These are phyloP conservation scores for Ustilago hordei DNA, from an alignment of 1,284 basidiomycete genomes.

Conservation along the genomic window DNA sequence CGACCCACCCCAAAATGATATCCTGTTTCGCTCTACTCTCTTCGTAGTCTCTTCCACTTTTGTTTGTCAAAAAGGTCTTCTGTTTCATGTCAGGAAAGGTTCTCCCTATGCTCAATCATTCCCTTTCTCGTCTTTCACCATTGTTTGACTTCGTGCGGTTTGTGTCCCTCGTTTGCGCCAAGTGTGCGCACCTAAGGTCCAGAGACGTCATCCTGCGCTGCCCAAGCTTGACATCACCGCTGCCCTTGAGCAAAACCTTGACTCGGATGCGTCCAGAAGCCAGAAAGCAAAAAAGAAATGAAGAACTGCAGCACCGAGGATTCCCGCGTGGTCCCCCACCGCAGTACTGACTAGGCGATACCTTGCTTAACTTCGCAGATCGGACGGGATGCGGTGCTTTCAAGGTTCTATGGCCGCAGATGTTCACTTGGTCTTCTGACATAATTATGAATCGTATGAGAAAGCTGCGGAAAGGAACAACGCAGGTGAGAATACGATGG, in stretches of 20 bases:
- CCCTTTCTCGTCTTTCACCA: not conserved
- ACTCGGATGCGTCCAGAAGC: not conserved
- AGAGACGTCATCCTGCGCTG: not conserved
- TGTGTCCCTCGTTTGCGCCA: not conserved
- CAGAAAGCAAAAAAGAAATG: not conserved
- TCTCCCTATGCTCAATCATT: conserved; percentile 12
- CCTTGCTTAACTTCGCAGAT: conserved; percentile 84
- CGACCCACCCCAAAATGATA: not conserved
- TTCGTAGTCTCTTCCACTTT: not conserved
- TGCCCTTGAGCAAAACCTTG: not conserved
- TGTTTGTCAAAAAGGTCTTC: not conserved
- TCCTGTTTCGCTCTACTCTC: not conserved
- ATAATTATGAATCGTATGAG: not conserved
- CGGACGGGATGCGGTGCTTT: conserved; percentile 84
- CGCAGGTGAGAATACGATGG: not conserved
- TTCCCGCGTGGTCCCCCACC: conserved; percentile 86
- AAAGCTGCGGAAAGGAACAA: not conserved
- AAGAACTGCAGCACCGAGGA: conserved; percentile 79
- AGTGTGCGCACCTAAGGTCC: not conserved
- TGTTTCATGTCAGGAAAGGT: conserved; percentile 1
- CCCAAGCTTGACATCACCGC: not conserved
- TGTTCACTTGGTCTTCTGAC: conserved; percentile 44
- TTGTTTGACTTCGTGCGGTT: not conserved
- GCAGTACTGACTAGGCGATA: conserved; percentile 84
- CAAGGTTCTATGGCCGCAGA: conserved; percentile 82